Percentiles rank a stretch among this genome's conserved stretches.
phyloP scores from a whole-genome alignment of 768 basidiomycete genomes.

The Suillus americanus region DNA sequence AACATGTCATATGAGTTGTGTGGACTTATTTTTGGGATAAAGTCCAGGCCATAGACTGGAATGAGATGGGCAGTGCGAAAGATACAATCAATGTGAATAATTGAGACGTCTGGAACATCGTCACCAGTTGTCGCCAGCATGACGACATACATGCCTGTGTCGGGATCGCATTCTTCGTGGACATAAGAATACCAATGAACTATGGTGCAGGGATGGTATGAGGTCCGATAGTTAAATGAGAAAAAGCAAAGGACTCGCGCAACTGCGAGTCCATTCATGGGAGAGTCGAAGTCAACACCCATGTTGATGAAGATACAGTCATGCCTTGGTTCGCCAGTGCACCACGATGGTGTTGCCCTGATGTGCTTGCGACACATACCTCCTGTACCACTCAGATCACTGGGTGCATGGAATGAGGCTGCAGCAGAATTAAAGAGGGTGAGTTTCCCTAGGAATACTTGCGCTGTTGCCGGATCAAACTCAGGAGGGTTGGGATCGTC shows the following conservation, averaged over 20 bases:
- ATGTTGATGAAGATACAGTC: conserved; percentile 30
- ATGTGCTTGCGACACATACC: conserved; percentile 32
- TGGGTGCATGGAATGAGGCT: conserved; percentile 9
- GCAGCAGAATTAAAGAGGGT: not conserved
- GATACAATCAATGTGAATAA: too few species aligned
- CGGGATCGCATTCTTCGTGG: conserved; percentile 12
- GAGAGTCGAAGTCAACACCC: not conserved
- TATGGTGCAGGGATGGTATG: conserved; percentile 24
- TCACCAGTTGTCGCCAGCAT: conserved; percentile 11
- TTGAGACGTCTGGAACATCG: not conserved
- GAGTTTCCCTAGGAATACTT: conserved; percentile 7
- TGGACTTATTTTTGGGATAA: not conserved
- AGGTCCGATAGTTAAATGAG: conserved; percentile 15
- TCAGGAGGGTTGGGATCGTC: not conserved
- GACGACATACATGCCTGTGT: conserved; percentile 28
- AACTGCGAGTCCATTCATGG: conserved; percentile 22
- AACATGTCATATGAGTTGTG: conserved; percentile 17
- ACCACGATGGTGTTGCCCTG: conserved; percentile 26
- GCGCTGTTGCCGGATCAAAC: conserved; percentile 9
- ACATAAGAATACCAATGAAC: conserved; percentile 26
- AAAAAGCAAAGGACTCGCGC: conserved; percentile 23
- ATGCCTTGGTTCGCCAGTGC: conserved; percentile 10
- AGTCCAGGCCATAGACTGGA: conserved; percentile 17
- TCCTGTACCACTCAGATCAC: too few species aligned
- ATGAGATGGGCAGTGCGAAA: conserved; percentile 20